Conservation (phyloP, 768 basidiomycete species). For the Rhodosporidiobolus odoratus region DNA sequence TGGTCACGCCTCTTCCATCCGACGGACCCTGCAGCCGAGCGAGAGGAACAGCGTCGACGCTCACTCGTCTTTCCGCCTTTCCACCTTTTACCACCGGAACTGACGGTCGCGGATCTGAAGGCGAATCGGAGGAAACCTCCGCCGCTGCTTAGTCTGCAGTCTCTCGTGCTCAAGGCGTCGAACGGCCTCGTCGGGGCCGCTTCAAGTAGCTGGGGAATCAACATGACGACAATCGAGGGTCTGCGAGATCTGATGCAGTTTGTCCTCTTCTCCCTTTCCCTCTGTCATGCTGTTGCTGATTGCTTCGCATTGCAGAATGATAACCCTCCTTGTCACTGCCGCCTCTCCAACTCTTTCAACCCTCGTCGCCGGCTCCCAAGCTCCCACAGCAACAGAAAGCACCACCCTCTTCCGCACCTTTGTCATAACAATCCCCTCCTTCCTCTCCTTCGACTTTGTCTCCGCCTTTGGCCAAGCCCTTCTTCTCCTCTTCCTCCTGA, state of each 20-base stretch:
- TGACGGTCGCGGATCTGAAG: conserved; percentile 40
- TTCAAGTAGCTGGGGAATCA: conserved; percentile 17
- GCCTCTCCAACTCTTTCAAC: not conserved
- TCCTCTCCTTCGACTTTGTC: conserved; percentile 68
- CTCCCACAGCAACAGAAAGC: not conserved
- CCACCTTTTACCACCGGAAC: conserved; percentile 33
- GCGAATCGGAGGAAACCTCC: conserved; percentile 28
- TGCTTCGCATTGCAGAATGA: conserved; percentile 2
- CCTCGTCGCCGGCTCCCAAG: not conserved
- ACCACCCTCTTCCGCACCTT: conserved; percentile 5
- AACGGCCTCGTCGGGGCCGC: conserved; percentile 35
- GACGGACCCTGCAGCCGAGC: not conserved
- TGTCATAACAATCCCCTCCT: conserved; percentile 56
- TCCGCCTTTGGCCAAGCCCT: conserved; percentile 59
- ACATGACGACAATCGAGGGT: conserved; percentile 34
- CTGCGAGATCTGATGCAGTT: conserved; percentile 40
- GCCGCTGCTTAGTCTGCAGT: conserved; percentile 15
- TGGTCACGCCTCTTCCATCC: not conserved
- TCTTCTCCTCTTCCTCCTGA: conserved; percentile 59
- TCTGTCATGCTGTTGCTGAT: not conserved
- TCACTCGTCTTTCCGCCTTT: conserved; percentile 40
- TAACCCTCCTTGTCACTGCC: conserved; percentile 22
- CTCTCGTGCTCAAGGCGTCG: conserved; percentile 9
- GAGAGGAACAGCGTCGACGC: conserved; percentile 14
- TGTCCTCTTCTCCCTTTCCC: not conserved